Conservation (phyloP, 2,329 filamentous ascomycete species). For the Conoideocrella luteorostrata region DNA sequence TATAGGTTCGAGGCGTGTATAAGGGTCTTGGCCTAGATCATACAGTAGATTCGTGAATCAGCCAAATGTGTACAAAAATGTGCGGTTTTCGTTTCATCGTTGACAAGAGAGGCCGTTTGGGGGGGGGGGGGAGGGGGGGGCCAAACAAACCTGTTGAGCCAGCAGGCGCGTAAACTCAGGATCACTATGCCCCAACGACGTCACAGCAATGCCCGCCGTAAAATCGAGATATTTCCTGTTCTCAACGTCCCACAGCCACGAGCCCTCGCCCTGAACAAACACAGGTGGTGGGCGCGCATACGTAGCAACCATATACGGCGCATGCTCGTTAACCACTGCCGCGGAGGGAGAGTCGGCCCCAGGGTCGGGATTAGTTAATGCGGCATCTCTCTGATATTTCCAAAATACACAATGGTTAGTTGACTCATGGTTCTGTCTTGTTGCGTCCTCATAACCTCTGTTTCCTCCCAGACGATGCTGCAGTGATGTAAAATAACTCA, state of each 20-base stretch:
- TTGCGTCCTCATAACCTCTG: too few species aligned
- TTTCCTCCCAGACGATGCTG: background rate
- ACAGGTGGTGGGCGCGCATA: conserved; percentile 87
- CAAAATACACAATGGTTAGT: too few species aligned
- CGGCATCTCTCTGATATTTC: conserved; percentile 22
- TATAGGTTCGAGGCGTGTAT: conserved; percentile 95
- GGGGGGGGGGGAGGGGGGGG: background rate
- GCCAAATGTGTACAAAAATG: too few species aligned
- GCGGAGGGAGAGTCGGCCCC: conserved; percentile 66
- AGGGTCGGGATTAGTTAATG: conserved; percentile 64
- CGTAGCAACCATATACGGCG: conserved; percentile 90
- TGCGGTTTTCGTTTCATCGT: too few species aligned
- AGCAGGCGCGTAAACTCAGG: conserved; percentile 68
- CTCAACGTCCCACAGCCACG: conserved; percentile 85
- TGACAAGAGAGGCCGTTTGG: too few species aligned
- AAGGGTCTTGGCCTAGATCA: conserved; percentile 55
- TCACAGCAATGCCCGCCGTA: conserved; percentile 93
- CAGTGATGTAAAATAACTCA: conserved; percentile 15
- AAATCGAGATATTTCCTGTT: conserved; percentile 88
- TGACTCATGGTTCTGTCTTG: too few species aligned
- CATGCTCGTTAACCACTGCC: conserved; percentile 66
- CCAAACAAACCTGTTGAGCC: conserved; percentile 59
- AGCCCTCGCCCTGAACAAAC: conserved; percentile 82
- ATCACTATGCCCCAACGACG: conserved; percentile 85
- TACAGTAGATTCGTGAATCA: too few species aligned